Percentiles rank a stretch among this genome's conserved stretches.
These are phyloP conservation scores for Rhododendron vialii DNA, from an alignment of 148 eudicot species.

Conservation along the genomic window DNA sequence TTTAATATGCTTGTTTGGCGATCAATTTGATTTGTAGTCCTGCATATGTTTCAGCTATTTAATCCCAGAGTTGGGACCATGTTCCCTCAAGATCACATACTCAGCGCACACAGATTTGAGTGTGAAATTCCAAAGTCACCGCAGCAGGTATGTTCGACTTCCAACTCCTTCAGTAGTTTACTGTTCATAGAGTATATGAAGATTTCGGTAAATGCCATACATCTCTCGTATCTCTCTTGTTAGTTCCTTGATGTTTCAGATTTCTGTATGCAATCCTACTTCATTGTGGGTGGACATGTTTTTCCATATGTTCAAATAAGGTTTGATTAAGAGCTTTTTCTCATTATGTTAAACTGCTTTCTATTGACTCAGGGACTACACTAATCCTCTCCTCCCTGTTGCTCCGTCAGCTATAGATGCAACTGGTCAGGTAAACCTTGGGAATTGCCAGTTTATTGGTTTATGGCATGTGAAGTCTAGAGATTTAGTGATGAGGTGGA, in stretches of 20 bases:
- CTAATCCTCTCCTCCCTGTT: conserved; percentile 87
- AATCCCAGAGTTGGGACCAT: conserved; percentile 86
- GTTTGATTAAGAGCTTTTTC: not conserved
- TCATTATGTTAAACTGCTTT: not conserved
- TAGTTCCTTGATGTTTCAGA: not conserved
- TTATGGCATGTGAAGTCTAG: not conserved
- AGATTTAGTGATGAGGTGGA: not conserved
- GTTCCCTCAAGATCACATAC: conserved; percentile 77
- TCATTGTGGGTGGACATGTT: not conserved
- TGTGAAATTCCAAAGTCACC: conserved; percentile 91
- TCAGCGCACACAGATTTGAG: conserved; percentile 95
- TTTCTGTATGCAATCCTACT: not conserved
- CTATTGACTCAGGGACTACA: conserved; percentile 74
- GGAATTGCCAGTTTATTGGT: not conserved
- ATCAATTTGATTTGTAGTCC: not conserved
- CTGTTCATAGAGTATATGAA: not conserved
- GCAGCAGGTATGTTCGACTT: conserved; percentile 74
- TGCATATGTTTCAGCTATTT: conserved; percentile 48
- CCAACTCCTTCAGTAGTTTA: not conserved
- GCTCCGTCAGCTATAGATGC: conserved; percentile 95
- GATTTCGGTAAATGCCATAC: not conserved
- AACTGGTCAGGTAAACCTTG: conserved; percentile 69
- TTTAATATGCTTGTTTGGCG: not conserved
- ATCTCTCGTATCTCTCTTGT: not conserved
- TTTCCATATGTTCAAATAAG: not conserved